These are phyloP conservation scores for Dactylellina sp. DNA, from an alignment of 2,329 filamentous ascomycete genomes.

Conservation along the genomic window DNA sequence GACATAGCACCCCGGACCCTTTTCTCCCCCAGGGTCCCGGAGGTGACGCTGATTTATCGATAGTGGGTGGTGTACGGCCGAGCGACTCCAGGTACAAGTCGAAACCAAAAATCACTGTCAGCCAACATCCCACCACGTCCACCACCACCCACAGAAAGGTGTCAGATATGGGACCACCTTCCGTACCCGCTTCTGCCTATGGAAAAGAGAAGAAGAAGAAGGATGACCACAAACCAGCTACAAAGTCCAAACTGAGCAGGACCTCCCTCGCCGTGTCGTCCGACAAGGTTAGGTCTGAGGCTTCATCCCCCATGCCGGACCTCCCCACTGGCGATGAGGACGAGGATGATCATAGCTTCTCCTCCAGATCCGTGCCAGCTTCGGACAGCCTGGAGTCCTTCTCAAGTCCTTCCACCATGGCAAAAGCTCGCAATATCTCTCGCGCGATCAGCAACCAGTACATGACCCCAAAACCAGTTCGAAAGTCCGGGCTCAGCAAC, in stretches of 20 bases:
- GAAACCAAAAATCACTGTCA: slow-evolving; percentile 20
- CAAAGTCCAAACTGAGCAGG: slow-evolving; percentile 38
- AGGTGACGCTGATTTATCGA: slow-evolving; percentile 50
- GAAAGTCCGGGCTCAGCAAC: slow-evolving; percentile 48
- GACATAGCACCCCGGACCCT: slow-evolving; percentile 50
- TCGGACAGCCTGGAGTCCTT: slow-evolving; percentile 53
- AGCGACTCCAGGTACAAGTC: slow-evolving; percentile 16
- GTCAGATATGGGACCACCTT: slow-evolving; percentile 39
- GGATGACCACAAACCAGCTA: slow-evolving; percentile 29
- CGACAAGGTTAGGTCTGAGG: slow-evolving; percentile 26
- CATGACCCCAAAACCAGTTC: slow-evolving; percentile 42
- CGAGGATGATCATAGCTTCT: slow-evolving; percentile 30
- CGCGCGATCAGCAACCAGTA: slow-evolving; percentile 54
- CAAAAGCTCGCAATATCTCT: slow-evolving; percentile 50
- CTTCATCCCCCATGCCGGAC: slow-evolving; percentile 46
- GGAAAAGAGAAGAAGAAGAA: slow-evolving; percentile 32
- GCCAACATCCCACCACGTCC: neutral
- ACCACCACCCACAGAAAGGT: slow-evolving; percentile 14
- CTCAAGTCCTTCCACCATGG: slow-evolving; percentile 53
- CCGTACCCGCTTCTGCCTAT: slow-evolving; percentile 27
- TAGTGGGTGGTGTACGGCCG: slow-evolving; percentile 52
- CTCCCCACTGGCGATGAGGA: slow-evolving; percentile 36
- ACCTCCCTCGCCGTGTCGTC: slow-evolving; percentile 35
- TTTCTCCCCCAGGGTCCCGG: slow-evolving; percentile 35
- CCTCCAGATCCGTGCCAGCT: slow-evolving; percentile 27